phyloP scores from a whole-genome alignment of 1,139 yeast species.

The Candida freyschussii region DNA sequence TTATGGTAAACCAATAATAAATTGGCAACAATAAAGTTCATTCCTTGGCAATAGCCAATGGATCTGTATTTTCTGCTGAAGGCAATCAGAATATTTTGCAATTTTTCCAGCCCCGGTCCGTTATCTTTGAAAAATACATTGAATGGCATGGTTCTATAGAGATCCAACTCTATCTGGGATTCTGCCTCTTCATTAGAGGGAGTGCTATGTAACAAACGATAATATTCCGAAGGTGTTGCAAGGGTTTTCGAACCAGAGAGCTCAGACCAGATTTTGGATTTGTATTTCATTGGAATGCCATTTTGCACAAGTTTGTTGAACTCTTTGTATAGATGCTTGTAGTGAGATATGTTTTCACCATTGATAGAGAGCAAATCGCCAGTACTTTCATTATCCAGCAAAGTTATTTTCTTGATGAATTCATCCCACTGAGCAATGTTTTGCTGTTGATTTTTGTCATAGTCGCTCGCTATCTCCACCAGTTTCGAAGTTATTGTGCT shows the following conservation, averaged over 20 bases:
- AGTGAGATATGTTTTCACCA: slow-evolving; percentile 18
- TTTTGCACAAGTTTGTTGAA: slow-evolving; percentile 36
- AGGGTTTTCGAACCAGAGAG: slow-evolving; percentile 47
- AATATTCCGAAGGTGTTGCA: slow-evolving; percentile 48
- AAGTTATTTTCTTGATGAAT: slow-evolving; percentile 26
- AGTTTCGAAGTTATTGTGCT: slow-evolving; percentile 23
- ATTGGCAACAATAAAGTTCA: slow-evolving; percentile 57
- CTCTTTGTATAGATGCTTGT: slow-evolving; percentile 28
- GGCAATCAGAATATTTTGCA: slow-evolving; percentile 48
- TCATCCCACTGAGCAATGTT: slow-evolving; percentile 35
- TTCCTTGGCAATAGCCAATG: slow-evolving; percentile 59
- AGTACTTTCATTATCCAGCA: slow-evolving; percentile 13
- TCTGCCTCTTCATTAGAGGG: slow-evolving; percentile 34
- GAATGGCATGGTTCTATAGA: slow-evolving; percentile 52
- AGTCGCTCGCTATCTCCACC: slow-evolving; percentile 33
- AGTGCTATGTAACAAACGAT: slow-evolving; percentile 20
- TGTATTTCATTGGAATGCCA: slow-evolving; percentile 46
- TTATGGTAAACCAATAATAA: slow-evolving; percentile 41
- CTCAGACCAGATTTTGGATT: slow-evolving; percentile 51
- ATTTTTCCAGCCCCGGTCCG: slow-evolving; percentile 49
- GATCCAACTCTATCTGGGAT: slow-evolving; percentile 50
- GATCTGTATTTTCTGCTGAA: slow-evolving; percentile 46
- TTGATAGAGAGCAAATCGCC: slow-evolving; percentile 22
- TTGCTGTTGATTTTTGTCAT: slow-evolving; percentile 33
- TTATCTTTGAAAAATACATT: slow-evolving; percentile 50